Base-by-base conservation (phyloP, 805 yeast genomes). In the Isabelozyma pseudorhagii region DNA sequence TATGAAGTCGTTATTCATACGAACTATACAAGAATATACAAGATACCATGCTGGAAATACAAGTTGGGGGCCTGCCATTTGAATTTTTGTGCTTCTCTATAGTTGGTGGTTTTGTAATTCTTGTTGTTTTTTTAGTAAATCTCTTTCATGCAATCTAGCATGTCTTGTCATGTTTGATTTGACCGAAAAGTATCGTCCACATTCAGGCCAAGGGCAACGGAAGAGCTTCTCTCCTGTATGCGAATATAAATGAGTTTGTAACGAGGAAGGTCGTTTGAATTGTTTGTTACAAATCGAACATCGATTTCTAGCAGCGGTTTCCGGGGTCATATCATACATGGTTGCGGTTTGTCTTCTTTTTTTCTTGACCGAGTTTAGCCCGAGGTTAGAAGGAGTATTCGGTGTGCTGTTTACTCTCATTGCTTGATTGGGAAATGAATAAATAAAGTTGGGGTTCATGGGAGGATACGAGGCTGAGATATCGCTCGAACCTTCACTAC, bases 151-250 rank as follows among this genome's bases (percentile, higher is more conserved):
- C 41, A 88, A 75, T 60, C 82, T 81, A 54, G 81, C 78, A 65
- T 90, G 97, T 52, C 97, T 75, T 5, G 86, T 82, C 83, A 90
- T 82, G 61, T 90, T 92, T 40, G 89, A 82, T 60, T 89, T 81
- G 17, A 92, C 91, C 14, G 85, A 81, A 62, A 90, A 90, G 4
- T 78, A 59, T 58, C 85, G 82, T 0, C 81, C 82, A 66, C 97
- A 90, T 15, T 78, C 80, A 0, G 70, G 70, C 82, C 87, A 85
- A 18, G 61, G 64, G 48, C 77, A 72, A 47, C 58, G 58, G 54
- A 59, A 67, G 38, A 62, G 52, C 49, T 69, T 71, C 43, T 67
- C 74, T 1, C 76, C 76, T 0, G 77, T 71, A 63, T 90, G 97
- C 6, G 88, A 85, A 55, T 89, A 80, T 55, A 79, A 74, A 66